Evolutionary conservation across 2,329 filamentous ascomycete genomes (phyloP), one percentile per base, ranked within the genome.

Genomic region (Hyphodiscus sp.): DNA sequence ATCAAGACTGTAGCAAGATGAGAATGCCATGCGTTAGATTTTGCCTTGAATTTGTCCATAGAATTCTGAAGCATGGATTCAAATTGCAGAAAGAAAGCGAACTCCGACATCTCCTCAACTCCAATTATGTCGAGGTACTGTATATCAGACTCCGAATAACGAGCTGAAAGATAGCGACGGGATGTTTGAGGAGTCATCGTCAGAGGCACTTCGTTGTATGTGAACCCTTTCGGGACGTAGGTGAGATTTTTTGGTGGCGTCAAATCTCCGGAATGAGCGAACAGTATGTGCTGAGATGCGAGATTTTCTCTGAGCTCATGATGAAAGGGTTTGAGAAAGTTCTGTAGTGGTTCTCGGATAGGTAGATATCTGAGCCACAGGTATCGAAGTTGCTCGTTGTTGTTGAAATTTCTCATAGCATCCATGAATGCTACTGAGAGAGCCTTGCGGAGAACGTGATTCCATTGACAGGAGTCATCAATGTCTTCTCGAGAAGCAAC

Each of bases 401-500:
- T 49, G 23, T 52, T 52, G 41, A 48, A 52, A 20, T 48, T 41
- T 20, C 33, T 48, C 18, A 52, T 41, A 6, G 50, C 16, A 20
- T 48, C 41, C 10, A 52, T 13, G 11, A 52, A 45, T 33, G 50
- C 45, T 5, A 6, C 11, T 5, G 33, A n/a, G 13, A 38, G 11
- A 38, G 33, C 33, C 5, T 13, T n/a, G 16, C 11, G 33, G 11
- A 38, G 16, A 4, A 4, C 16, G 11, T 38, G 33, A 45, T 66
- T 66, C 62, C 63, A 66, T 4, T 26, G 10, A 7, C 46, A 53
- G 18, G 58, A 58, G 29, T 51, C 44, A 19, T 61, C 53, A 18
- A 65, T 48, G 16, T 61, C 63, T 38, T 65, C 61, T 38, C 64
- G 55, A 50, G 55, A 64, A 5, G 65, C 58, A 1, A 57, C 42